A percentile compares a stretch with the other conserved stretches of the same genome.
These are phyloP conservation scores for Ostreobium quekettii DNA, from an alignment of 139 green algal genomes.

Conservation along the genomic window DNA sequence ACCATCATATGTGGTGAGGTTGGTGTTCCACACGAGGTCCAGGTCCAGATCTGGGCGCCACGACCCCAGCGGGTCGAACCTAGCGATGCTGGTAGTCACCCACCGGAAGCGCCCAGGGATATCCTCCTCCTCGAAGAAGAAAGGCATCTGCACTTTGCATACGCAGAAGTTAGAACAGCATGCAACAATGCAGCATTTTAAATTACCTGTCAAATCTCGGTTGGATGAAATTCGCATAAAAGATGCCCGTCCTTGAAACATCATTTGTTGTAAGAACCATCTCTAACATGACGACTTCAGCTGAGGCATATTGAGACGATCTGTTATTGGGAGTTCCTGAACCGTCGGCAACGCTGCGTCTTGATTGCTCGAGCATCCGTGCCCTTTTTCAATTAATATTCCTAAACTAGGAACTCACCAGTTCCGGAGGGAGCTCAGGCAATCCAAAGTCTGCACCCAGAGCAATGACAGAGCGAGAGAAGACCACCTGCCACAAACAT, in stretches of 20 bases:
- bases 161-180: not conserved
- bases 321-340: not conserved
- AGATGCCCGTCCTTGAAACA: not conserved
- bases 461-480: conserved; percentile 41
- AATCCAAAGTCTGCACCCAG: conserved; percentile 42
- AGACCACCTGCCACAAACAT: conserved; percentile 37
- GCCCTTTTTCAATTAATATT: not conserved
- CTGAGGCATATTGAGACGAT: not conserved
- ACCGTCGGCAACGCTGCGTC: not conserved
- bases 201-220: not conserved
- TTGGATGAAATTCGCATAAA: not conserved
- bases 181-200: not conserved
- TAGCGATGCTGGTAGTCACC: conserved; percentile 49
- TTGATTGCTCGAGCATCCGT: not conserved
- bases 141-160: conserved; percentile 28
- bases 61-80: conserved; percentile 34
- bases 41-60: conserved; percentile 46
- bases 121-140: conserved; percentile 25
- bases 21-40: conserved; percentile 29
- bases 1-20: conserved; percentile 41
- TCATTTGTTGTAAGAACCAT: not conserved
- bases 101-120: conserved; percentile 35
- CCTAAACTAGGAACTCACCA: conserved; percentile 18
- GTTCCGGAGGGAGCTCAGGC: conserved; percentile 12
- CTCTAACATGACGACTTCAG: not conserved